phyloP scores from a whole-genome alignment of 1,139 yeast genomes.

The Suhomyces bolitotheri region DNA sequence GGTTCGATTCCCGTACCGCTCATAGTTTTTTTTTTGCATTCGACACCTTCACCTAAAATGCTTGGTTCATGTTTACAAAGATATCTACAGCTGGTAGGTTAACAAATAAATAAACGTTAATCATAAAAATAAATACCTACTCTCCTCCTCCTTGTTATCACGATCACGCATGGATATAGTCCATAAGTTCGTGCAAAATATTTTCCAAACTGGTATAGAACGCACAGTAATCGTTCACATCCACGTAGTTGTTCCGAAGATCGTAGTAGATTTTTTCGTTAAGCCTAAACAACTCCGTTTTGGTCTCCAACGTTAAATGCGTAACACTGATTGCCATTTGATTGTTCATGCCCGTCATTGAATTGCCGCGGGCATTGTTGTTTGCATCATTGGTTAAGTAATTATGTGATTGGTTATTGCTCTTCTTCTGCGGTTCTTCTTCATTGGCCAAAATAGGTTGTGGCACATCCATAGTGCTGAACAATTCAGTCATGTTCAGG shows the following conservation, averaged over 20 bases:
- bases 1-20: conserved; percentile 83
- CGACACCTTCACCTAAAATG: too few relatives aligned
- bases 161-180: conserved; percentile 31
- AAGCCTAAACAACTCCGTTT: conserved; percentile 33
- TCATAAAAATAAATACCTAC: too few relatives aligned
- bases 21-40: conserved; percentile 42
- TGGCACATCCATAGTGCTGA: conserved; percentile 47
- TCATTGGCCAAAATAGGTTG: conserved; percentile 30
- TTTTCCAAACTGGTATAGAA: conserved; percentile 46
- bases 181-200: conserved; percentile 42
- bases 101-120: too few relatives aligned
- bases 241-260: conserved; percentile 46
- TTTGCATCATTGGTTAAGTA: neutral
- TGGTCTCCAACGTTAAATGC: conserved; percentile 14
- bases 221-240: conserved; percentile 48
- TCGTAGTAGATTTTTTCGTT: conserved; percentile 45
- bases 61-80: too few relatives aligned
- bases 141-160: too few relatives aligned
- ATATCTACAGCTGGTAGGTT: too few relatives aligned
- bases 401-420: neutral
- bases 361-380: too few relatives aligned
- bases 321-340: conserved; percentile 14
- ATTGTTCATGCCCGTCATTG: conserved; percentile 3
- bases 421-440: neutral
- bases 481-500: conserved; percentile 43